phyloP scores from a whole-genome alignment of 169 alveolate genomes.

The Cryptosporidium ryanae region DNA sequence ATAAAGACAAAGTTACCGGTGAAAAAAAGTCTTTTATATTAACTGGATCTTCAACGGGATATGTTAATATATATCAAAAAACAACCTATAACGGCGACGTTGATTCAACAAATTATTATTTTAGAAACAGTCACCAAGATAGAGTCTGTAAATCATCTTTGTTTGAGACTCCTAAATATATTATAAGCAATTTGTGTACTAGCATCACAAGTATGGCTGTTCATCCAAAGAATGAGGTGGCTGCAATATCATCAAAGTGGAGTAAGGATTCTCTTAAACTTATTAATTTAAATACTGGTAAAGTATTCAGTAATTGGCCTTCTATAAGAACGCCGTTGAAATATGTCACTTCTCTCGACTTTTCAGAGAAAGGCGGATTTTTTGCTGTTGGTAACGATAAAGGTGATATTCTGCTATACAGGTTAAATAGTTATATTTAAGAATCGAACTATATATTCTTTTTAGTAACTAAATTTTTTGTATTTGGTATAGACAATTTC shows the following conservation, averaged over 20 bases:
- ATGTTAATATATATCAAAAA: constrained; percentile 30
- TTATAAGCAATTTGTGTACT: constrained; percentile 37
- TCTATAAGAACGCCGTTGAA: constrained; percentile 70
- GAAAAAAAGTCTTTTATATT: constrained; percentile 18
- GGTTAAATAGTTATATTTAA: constrained; percentile 27
- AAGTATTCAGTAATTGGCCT: constrained; percentile 69
- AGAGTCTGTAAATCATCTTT: neutral
- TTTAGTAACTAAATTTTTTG: no score
- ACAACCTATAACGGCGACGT: neutral
- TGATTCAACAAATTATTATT: neutral
- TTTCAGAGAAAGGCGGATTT: constrained; percentile 58
- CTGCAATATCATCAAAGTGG: constrained; percentile 72
- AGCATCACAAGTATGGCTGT: constrained; percentile 68
- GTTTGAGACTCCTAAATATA: constrained; percentile 31
- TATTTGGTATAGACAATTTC: no score
- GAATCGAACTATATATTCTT: neutral
- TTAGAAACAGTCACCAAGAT: neutral
- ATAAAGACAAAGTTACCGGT: neutral
- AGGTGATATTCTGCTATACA: constrained; percentile 61
- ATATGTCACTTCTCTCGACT: constrained; percentile 59
- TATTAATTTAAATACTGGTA: constrained; percentile 48
- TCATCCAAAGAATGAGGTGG: constrained; percentile 59
- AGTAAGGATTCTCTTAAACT: constrained; percentile 55
- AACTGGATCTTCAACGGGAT: constrained; percentile 71
- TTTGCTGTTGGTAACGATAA: constrained; percentile 66